Base-by-base conservation (phyloP, 2,329 filamentous ascomycete species). In the Paraconiothyrium brasiliense region DNA sequence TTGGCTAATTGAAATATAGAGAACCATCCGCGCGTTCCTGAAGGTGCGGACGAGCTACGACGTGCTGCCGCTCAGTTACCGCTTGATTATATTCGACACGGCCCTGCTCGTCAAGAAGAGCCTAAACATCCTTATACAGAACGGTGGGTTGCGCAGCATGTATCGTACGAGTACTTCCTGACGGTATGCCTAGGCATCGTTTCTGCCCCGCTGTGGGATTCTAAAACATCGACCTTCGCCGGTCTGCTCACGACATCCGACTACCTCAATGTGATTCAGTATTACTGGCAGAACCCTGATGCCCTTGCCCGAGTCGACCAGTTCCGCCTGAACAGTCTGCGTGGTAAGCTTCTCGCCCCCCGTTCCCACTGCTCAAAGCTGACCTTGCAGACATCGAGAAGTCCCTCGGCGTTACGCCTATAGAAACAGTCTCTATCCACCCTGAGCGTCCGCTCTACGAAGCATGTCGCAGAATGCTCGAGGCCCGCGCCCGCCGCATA, bases 231-330 rank as follows among this genome's bases (percentile, higher is more conserved):
- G 30, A 93, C 91, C 39, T 99, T 98, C 79, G 95, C 94, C 44
- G 95, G 95, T 43, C 87, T 99, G 52, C 85, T 99, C 67, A 99
- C 95, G 32, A 95, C 93, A 65, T 97, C 93, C 63, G 95, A 99
- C 81, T 99, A 95, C 79, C 96, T 99, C 82, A 99, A 99, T 75
- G 91, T 99, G 60, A 97, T 99, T 44, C 94, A 98, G 78, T 99
- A 99, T 81, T 98, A 99, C 84, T 97, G 93, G 85, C 94, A 98
- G 80, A 96, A 95, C 71, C 95, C 94, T 2, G 92, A 97, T 68
- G 91, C 94, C 61, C 87, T 98, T 63, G 89, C 90, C 67, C 90
- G 94, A 76, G 92, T 99, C 71, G 95, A 98, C 69, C 92, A 97
- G 78, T 97, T 99, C 78, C 90, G 93, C 50, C 83, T 99, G 64